Evolutionary conservation across 2,329 filamentous ascomycete species (phyloP).

Genomic region (Emericellopsis atlantica): DNA sequence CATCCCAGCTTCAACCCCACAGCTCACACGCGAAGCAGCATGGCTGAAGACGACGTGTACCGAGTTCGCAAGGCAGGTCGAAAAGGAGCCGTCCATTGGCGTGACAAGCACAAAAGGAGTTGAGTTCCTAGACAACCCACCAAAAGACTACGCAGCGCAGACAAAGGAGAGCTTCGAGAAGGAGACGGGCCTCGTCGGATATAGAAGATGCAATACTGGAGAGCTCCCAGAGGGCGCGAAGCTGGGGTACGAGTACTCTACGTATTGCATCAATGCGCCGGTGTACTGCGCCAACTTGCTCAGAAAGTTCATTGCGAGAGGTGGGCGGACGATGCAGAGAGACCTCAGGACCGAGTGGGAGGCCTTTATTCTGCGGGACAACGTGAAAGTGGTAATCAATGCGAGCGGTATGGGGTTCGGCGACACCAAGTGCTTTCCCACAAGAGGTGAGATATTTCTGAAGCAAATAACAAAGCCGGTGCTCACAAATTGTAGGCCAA

Average conservation of each 20-base stretch:
- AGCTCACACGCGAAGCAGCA: conserved; percentile 15
- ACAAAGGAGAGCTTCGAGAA: conserved; percentile 10
- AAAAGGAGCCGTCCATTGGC: conserved; percentile 21
- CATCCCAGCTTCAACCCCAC: conserved; percentile 24
- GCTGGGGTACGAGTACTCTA: conserved; percentile 38
- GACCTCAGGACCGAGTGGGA: conserved; percentile 18
- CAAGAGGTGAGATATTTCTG: conserved; percentile 11
- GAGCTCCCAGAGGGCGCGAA: conserved; percentile 28
- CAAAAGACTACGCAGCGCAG: conserved; percentile 20
- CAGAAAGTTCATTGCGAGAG: conserved; percentile 15
- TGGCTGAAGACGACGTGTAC: conserved; percentile 16
- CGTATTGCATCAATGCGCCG: conserved; percentile 22
- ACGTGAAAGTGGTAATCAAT: conserved; percentile 16
- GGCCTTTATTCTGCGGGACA: conserved; percentile 10
- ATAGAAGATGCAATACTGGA: conserved; percentile 11
- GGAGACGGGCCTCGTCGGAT: conserved; percentile 15
- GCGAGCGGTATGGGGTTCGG: conserved; percentile 20
- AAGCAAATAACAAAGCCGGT: background rate
- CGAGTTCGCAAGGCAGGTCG: conserved; percentile 10
- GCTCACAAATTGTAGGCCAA: conserved; percentile 12
- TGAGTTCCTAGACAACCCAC: conserved; percentile 37
- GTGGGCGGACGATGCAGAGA: conserved; percentile 13
- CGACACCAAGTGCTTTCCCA: conserved; percentile 18
- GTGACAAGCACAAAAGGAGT: conserved; percentile 35
- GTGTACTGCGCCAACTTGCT: conserved; percentile 30